Base-by-base conservation (phyloP, 148 eudicot genomes). In the Rhododendron simsii region DNA sequence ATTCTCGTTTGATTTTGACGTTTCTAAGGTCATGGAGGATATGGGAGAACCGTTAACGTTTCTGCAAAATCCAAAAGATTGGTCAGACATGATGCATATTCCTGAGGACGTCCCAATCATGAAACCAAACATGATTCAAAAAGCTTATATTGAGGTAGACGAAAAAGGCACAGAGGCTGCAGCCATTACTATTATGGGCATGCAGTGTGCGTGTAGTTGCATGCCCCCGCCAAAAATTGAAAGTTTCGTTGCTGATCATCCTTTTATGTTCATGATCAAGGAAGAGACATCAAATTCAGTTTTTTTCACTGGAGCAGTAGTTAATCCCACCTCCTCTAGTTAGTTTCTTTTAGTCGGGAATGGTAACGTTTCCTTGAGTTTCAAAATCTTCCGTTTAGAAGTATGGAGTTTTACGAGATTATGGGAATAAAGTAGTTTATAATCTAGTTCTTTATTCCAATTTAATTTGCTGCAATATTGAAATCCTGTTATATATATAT, bases 131-230 rank as follows among this genome's bases (percentile, higher is more conserved):
- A 75, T 81, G 10, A 11, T 85, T 48, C 89, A 88, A 2, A 85
- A 85, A 30, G 76, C 83, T 48, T 82, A 48, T 82, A 78, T 88
- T 21, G 87, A 88, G 61, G 78, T 88, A 2, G 80, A 85, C 7
- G 87, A 88, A 48, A 10, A 48, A 74, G 86, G 90, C 26, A 85
- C 90, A 7, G 86, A 85, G 51, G 87, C 87, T 10, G 63, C 87
- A 23, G 83, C 80, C 4, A 79, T 65, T 35, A 76, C 86, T 75
- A 10, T 47, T 69, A 23, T 26, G 39, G 5, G 2, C 2, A 1
- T 33, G 35, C 35, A 14, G 1, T 30, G n/a, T 3, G 9, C 7
- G 45, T 41, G 1, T 41, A 7, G 7, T 7, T 0, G 1, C 45
- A 41, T 48, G 51, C 2, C 51, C 51, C 51, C 51, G 51, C 51